Evolutionary conservation across 805 yeast species (phyloP), one percentile per base, ranked within the genome.

Genomic region (Phaffomyces thermotolerans): DNA sequence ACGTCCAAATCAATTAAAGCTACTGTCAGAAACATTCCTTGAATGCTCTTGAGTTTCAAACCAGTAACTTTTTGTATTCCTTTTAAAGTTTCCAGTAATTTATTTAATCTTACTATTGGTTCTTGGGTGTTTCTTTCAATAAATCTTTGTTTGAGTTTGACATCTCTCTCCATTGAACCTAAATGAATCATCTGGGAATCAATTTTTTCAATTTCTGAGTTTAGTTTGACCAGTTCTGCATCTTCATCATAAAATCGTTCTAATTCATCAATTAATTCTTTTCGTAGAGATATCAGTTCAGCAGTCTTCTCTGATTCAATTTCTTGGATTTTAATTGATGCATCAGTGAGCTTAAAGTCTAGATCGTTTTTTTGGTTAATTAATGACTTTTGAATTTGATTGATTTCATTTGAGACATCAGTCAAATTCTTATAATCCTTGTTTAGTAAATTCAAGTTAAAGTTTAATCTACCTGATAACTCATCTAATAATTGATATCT

Each of bases 401-500:
- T 35, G 1, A 55, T 12, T 34, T 44, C 42, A 17, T 46, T 44
- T 12, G 36, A n/a, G 1, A 41, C 34, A 1, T 22, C 7, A 2
- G 37, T 20, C 20, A 51, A 37, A 2, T 4, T 20, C 3, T 30
- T 18, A 4, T 29, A 12, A 31, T 58, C 62, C 10, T 41, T 42
- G 5, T 39, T 15, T 8, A 58, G n/a, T 8, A 23, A 14, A 4
- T 31, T 44, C 5, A 36, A 14, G 36, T 53, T 56, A 8, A 36
- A 37, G 14, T 44, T 49, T 12, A 58, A 37, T 35, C 60, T 45
- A 3, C 39, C 35, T 6, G 51, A 41, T 10, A 54, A 44, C 37
- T 57, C 62, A 37, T 54, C 56, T 17, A 56, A 34, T 6, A 58
- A 36, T 40, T 54, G 48, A n/a, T 42, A 44, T 17, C 59, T 44